These are phyloP conservation scores for Echium plantagineum DNA, from an alignment of 257 asterid genomes.

Conservation along the genomic window DNA sequence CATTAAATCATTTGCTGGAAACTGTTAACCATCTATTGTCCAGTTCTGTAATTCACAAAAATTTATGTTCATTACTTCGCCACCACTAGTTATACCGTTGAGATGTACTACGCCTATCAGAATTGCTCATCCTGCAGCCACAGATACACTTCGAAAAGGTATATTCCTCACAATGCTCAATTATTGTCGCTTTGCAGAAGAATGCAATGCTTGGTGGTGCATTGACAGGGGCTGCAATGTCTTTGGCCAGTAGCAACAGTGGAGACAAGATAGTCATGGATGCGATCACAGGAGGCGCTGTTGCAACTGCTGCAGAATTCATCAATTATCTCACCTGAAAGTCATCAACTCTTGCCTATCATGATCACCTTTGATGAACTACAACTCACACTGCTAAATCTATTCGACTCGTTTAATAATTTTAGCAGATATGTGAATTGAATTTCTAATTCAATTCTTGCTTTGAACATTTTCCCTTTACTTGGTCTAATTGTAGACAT, in stretches of 20 bases:
- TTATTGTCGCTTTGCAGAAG: conserved; percentile 35
- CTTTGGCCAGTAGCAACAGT: conserved; percentile 31
- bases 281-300: conserved; percentile 69
- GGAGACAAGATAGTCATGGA: conserved; percentile 59
- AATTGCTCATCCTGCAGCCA: background rate
- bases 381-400: background rate
- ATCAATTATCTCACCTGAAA: conserved; percentile 38
- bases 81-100: no score
- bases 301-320: conserved; percentile 77
- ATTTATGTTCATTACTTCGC: no score
- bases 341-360: background rate
- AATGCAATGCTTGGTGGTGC: conserved; percentile 73
- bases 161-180: background rate
- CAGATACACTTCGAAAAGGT: background rate
- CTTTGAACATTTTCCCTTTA: no score
- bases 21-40: no score
- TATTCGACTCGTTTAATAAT: background rate
- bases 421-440: no score
- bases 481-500: no score
- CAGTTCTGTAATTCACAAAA: no score
- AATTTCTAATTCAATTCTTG: no score
- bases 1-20: no score
- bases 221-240: conserved; percentile 52
- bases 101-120: no score
- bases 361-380: background rate